A percentile compares a stretch with the other conserved stretches of the same genome.
Evolutionary conservation across 495 filamentous ascomycete genomes (phyloP).

Genomic region (Xylaria cubensis): DNA sequence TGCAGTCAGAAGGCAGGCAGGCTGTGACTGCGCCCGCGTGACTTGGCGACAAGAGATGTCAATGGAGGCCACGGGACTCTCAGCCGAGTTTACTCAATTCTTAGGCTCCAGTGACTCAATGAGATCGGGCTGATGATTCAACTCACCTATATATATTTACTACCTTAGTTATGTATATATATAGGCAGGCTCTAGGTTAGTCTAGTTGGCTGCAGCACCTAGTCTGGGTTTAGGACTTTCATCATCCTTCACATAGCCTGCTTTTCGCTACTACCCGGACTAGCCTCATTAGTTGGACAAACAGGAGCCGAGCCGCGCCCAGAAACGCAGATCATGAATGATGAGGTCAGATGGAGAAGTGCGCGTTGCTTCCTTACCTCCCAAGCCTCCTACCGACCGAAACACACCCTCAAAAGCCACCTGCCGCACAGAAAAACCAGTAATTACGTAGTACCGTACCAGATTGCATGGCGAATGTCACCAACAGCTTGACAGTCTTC

Average conservation of each 20-base stretch:
- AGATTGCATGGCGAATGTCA: not conserved
- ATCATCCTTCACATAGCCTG: slow-evolving; percentile 1
- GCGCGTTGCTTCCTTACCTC: slow-evolving; percentile 4
- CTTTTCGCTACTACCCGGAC: slow-evolving; percentile 10
- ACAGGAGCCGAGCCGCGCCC: not conserved
- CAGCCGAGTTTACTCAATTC: not conserved
- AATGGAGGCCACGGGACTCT: slow-evolving; percentile 6
- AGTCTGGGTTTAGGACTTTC: slow-evolving; percentile 5
- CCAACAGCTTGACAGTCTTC: not conserved
- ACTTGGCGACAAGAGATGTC: slow-evolving; percentile 21
- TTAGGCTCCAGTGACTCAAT: slow-evolving; percentile 5
- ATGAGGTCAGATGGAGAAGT: slow-evolving; percentile 18
- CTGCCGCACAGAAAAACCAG: not conserved
- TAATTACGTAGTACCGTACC: not conserved
- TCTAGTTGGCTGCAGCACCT: not conserved
- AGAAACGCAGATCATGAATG: slow-evolving; percentile 16
- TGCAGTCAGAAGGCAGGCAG: slow-evolving; percentile 11
- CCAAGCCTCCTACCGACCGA: not conserved
- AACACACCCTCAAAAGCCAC: not conserved
- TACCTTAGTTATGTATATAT: not conserved
- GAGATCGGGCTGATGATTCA: slow-evolving; percentile 10
- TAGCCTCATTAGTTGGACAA: slow-evolving; percentile 6
- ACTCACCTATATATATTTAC: not conserved
- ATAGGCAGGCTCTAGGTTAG: not conserved
- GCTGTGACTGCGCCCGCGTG: slow-evolving; percentile 33